Conservation (phyloP, 345 rosid genomes). For the Chamaenerion angustifolium region DNA sequence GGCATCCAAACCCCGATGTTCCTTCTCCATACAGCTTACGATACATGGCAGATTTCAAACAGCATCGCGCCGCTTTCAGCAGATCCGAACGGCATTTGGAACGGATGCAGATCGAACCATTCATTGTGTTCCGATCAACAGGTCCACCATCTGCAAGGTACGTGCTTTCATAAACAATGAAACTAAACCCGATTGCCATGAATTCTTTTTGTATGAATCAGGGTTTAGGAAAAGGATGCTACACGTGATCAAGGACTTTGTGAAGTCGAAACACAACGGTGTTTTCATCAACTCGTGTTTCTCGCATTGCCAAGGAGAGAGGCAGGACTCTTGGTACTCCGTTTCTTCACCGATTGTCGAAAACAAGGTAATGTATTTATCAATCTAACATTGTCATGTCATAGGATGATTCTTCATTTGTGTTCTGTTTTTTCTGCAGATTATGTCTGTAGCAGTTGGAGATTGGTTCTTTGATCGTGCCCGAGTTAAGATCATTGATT, state of each 20-base stretch:
- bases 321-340: slow-evolving; percentile 89
- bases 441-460: slow-evolving; percentile 78
- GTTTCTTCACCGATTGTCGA: slow-evolving; percentile 59
- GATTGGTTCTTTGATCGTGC: slow-evolving; percentile 88
- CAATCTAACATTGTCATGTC: neutral
- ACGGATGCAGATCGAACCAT: too few relatives aligned
- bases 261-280: slow-evolving; percentile 61
- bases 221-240: slow-evolving; percentile 81
- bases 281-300: slow-evolving; percentile 81
- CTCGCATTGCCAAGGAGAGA: slow-evolving; percentile 87
- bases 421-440: slow-evolving; percentile 34
- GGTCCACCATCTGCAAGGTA: too few relatives aligned
- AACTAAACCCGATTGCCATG: neutral
- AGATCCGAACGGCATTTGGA: slow-evolving; percentile 52
- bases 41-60: slow-evolving; percentile 93
- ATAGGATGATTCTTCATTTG: neutral
- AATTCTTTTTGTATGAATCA: slow-evolving; percentile 8
- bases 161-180: slow-evolving; percentile 18
- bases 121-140: too few relatives aligned
- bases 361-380: neutral
- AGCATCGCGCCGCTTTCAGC: slow-evolving; percentile 82
- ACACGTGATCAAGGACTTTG: slow-evolving; percentile 38
- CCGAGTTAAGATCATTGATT: slow-evolving; percentile 47
- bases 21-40: slow-evolving; percentile 77
- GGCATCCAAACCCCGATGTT: slow-evolving; percentile 63